Conservation (phyloP, 805 yeast species). For the Cyberlindnera xylosilytica region DNA sequence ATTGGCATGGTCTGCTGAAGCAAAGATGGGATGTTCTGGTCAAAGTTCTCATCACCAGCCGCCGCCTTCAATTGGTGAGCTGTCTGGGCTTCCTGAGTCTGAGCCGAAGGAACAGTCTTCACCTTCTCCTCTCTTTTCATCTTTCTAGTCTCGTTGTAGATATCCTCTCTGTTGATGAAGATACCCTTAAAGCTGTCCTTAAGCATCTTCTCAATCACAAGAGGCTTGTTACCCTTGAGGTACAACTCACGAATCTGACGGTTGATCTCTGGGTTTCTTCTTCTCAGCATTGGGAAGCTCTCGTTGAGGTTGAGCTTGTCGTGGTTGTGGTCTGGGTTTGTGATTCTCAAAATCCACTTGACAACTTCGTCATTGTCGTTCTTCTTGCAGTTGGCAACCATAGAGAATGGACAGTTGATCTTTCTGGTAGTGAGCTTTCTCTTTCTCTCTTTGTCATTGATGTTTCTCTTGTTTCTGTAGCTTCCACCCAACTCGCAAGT, state of each 20-base stretch:
- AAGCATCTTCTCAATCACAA: constrained; percentile 26
- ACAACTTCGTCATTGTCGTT: constrained; percentile 26
- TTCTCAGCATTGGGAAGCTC: constrained; percentile 30
- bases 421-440: constrained; percentile 30
- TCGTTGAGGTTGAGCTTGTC: constrained; percentile 29
- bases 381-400: constrained; percentile 31
- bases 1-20: constrained; percentile 20
- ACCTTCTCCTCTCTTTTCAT: constrained; percentile 30
- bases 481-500: constrained; percentile 31
- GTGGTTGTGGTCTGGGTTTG: constrained; percentile 28
- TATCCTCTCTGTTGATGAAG: constrained; percentile 30
- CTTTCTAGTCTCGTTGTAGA: constrained; percentile 31
- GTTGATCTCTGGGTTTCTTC: constrained; percentile 31
- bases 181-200: constrained; percentile 26
- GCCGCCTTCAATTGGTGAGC: constrained; percentile 14
- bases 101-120: constrained; percentile 15
- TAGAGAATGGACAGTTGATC: constrained; percentile 30
- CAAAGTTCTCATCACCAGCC: constrained; percentile 18
- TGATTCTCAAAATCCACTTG: constrained; percentile 28
- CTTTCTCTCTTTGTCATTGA: constrained; percentile 30
- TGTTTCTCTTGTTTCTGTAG: constrained; percentile 30
- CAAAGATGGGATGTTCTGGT: constrained; percentile 27
- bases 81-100: constrained; percentile 9
- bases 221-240: constrained; percentile 28
- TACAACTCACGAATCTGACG: constrained; percentile 30